Conservation (phyloP, 2,329 filamentous ascomycete genomes). For the Macrophomina pseudophaseolina region DNA sequence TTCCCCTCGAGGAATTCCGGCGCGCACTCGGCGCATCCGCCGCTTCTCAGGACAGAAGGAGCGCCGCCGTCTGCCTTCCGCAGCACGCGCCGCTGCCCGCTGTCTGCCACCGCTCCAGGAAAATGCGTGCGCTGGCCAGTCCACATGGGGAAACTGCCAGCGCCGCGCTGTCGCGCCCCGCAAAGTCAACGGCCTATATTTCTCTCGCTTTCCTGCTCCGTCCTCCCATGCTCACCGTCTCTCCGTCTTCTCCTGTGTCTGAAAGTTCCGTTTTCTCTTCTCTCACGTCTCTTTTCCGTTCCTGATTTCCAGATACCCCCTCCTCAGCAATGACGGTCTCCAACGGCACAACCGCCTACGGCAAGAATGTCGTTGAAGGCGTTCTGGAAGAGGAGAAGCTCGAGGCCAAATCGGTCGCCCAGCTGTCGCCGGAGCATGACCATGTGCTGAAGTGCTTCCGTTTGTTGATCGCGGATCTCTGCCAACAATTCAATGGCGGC, state of each 20-base stretch:
- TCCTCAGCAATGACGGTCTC: constrained; percentile 14
- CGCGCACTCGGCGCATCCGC: background rate
- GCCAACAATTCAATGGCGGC: constrained; percentile 71
- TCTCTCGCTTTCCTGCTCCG: background rate
- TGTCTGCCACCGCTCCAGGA: background rate
- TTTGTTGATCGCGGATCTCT: constrained; percentile 69
- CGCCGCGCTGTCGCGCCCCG: constrained; percentile 1
- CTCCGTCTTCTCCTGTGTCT: background rate
- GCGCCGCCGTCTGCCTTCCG: constrained; percentile 1
- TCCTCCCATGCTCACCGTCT: background rate
- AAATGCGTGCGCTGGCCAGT: background rate
- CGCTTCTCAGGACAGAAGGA: background rate
- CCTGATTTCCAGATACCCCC: background rate
- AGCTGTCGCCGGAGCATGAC: constrained; percentile 46
- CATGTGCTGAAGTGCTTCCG: constrained; percentile 65
- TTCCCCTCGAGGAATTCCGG: background rate
- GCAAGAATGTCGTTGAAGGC: constrained; percentile 34
- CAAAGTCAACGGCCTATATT: constrained; percentile 8
- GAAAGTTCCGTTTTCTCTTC: background rate
- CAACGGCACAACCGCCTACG: constrained; percentile 32
- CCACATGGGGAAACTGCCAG: background rate
- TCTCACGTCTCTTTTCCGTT: background rate
- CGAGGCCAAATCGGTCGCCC: constrained; percentile 29
- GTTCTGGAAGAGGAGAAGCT: constrained; percentile 35
- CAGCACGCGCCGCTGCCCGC: background rate